Conservation (phyloP, 768 basidiomycete genomes). For the Mycena floridula region DNA sequence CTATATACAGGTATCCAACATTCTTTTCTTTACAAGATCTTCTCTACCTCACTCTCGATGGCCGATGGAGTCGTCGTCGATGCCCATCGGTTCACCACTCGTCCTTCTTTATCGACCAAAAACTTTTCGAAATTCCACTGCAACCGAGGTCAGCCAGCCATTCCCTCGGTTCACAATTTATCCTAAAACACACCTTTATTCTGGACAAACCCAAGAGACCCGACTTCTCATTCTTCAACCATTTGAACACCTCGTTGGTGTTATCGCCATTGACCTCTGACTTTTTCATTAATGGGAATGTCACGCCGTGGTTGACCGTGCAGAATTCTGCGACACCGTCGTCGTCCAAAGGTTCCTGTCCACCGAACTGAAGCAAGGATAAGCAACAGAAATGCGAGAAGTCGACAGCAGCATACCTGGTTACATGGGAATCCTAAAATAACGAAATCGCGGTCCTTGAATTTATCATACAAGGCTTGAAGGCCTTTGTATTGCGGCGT, state of each 20-base stretch:
- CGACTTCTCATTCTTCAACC: constrained; percentile 76
- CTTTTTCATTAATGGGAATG: constrained; percentile 89
- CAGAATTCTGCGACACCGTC: constrained; percentile 71
- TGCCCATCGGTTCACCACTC: constrained; percentile 70
- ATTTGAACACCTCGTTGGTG: constrained; percentile 80
- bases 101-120: constrained; percentile 71
- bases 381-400: not conserved
- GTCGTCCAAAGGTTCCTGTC: constrained; percentile 82
- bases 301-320: constrained; percentile 79
- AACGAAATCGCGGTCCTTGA: constrained; percentile 68
- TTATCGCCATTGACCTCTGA: constrained; percentile 87
- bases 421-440: constrained; percentile 93
- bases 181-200: constrained; percentile 69
- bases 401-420: constrained; percentile 40
- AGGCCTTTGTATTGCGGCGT: constrained; percentile 83
- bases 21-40: constrained; percentile 44
- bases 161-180: not conserved
- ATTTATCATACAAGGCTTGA: constrained; percentile 74
- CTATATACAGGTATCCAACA: no score
- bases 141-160: not conserved
- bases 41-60: constrained; percentile 59
- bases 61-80: constrained; percentile 65
- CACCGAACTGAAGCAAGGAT: constrained; percentile 55
- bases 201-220: constrained; percentile 65
- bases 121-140: constrained; percentile 95